Base-by-base conservation (phyloP, 2,329 filamentous ascomycete species). In the Aspergillus chevalieri region DNA sequence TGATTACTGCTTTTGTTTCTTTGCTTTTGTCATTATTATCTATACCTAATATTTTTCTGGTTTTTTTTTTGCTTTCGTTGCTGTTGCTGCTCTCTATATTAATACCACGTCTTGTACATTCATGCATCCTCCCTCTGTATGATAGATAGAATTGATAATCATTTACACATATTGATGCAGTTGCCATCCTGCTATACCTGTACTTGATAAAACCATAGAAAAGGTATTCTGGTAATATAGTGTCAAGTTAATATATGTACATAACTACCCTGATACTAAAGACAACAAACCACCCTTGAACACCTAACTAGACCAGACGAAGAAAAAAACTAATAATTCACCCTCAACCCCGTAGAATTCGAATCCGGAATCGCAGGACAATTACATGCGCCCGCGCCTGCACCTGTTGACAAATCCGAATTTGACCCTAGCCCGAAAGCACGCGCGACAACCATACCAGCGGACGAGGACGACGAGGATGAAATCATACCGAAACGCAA, bases 401-500 rank as follows among this genome's bases (percentile, higher is more conserved):
- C 38, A 41, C 6, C 38, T 6, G 7, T 10, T 9, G 38, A 12
- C 10, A 19, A 41, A 17, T 10, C 17, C n/a, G n/a, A 17, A 17
- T 10, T 10, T 17, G 38, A 41, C 3, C 42, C 21, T 17, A 39
- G 15, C 9, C n/a, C 14, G 12, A 54, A 28, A 22, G 48, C 52
- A 47, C 56, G 57, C 21, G 54, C 45, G 42, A 60, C 41, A 43
- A 62, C 44, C 5, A 39, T 26, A n/a, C 50, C 50, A 33, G 49
- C 52, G 44, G 58, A 52, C 9, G 57, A 57, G 34, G 51, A 46
- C 1, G 53, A 47, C 1, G 56, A 47, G 19, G 10, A 55, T 15
- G 68, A 66, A 46, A 95, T 72, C 47, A 95, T 86, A 24, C 78
- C 84, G 64, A 97, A 97, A 6, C 93, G 81, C 46, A 98, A 74